Conservation (phyloP, 805 yeast genomes). For the Kodamaea fukazawae region DNA sequence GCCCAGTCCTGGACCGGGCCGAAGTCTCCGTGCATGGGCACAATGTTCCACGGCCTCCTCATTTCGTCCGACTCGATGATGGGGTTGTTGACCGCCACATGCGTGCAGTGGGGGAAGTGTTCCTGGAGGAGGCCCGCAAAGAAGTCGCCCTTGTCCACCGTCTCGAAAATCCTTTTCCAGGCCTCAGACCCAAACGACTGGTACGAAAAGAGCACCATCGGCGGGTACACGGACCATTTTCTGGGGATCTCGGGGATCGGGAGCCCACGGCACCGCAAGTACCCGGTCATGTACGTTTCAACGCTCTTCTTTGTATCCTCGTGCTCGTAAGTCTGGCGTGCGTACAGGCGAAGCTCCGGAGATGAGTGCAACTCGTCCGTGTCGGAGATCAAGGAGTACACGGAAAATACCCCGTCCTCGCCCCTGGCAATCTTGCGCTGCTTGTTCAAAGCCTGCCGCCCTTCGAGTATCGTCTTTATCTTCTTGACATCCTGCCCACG, state of each 20-base stretch:
- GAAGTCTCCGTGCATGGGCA: constrained; percentile 64
- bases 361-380: neutral
- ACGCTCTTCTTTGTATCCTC: constrained; percentile 1
- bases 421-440: constrained; percentile 15
- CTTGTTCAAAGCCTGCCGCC: constrained; percentile 15
- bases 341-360: neutral
- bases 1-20: constrained; percentile 38
- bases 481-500: constrained; percentile 14
- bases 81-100: constrained; percentile 71
- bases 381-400: constrained; percentile 14
- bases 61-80: constrained; percentile 53
- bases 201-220: constrained; percentile 57
- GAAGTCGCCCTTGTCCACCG: constrained; percentile 14
- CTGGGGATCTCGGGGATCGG: constrained; percentile 35
- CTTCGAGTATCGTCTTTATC: constrained; percentile 20
- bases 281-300: neutral
- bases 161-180: constrained; percentile 27
- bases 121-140: constrained; percentile 14
- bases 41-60: constrained; percentile 63
- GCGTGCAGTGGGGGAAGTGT: constrained; percentile 38
- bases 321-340: constrained; percentile 2
- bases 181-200: constrained; percentile 40
- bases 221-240: constrained; percentile 63
- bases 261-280: neutral
- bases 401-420: constrained; percentile 7